Base-by-base conservation (phyloP, 2,329 filamentous ascomycete species). In the Fusarium veterinarium region DNA sequence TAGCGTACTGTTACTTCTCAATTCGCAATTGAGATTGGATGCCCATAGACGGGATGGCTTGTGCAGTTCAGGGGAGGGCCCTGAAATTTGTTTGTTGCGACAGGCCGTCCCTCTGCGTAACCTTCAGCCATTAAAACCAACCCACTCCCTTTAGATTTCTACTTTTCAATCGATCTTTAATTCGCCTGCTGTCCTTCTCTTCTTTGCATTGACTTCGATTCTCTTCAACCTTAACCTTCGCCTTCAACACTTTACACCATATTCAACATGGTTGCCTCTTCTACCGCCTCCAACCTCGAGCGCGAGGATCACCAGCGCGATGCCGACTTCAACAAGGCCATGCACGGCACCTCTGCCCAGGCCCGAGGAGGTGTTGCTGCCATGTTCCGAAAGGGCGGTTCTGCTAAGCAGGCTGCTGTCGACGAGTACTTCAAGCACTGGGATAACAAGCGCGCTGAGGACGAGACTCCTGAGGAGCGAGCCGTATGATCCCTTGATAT, bases 391-490 rank as follows among this genome's bases (percentile, higher is more conserved):
- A 99, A 99, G 86, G 92, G 96, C 82, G 74, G 78, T 35, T 79
- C 86, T 35, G 94, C 94, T 12, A 93, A 97, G 80, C 90, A 94
- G 81, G 91, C 92, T 58, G 94, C 94, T 51, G 89, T 95, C 33
- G 93, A 96, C 80, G 93, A 97, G 82, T 97, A 97, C 85, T 97
- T 97, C 87, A 97, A 97, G 88, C 95, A 97, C 82, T 97, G 93
- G 93, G 94, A 97, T 83, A 92, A 95, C 86, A 95, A 97, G 85
- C 84, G 86, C 49, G 92, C 86, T 37, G 91, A 88, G 71, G 89
- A 91, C 45, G 96, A 99, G 88, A 98, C 95, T 4, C 89, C 91
- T 60, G 93, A 92, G 78, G 91, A 89, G 76, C 91, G 95, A 80
- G 92, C 94, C 83, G 93, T 94, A 84, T 76, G 89, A 80, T 55